Conservation (phyloP, 176 grass and related monocot genomes). For the Typha latifolia region DNA sequence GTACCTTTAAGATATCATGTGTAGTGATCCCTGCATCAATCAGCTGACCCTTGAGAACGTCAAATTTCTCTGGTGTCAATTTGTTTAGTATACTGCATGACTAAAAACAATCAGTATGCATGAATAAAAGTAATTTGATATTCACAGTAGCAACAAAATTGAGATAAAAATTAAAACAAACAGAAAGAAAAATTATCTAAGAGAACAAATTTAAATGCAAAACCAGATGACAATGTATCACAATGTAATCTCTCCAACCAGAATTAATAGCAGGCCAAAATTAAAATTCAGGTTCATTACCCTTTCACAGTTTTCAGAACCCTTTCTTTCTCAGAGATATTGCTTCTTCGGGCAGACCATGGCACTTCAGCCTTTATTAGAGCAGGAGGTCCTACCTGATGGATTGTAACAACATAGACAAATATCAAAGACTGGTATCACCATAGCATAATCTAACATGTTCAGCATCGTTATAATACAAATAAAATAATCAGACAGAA, state of each 20-base stretch:
- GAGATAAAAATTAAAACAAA: too few relatives aligned
- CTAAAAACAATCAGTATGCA: neutral
- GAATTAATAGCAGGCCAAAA: neutral
- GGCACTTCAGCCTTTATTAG: constrained; percentile 94
- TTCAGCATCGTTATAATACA: too few relatives aligned
- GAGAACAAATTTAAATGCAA: too few relatives aligned
- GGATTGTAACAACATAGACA: constrained; percentile 9
- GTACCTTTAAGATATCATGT: constrained; percentile 77
- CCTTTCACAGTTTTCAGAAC: constrained; percentile 97
- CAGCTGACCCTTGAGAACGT: constrained; percentile 80
- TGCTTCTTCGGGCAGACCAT: constrained; percentile 85
- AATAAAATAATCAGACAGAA: too few relatives aligned
- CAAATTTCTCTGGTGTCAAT: constrained; percentile 89
- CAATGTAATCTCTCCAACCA: too few relatives aligned
- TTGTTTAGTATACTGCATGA: constrained; percentile 75
- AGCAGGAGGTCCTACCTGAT: constrained; percentile 35
- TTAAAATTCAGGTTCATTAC: constrained; percentile 32
- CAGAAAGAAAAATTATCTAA: too few relatives aligned
- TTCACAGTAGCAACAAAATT: too few relatives aligned
- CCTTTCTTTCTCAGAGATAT: constrained; percentile 75
- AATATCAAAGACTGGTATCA: neutral
- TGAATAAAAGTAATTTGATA: neutral
- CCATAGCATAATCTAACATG: too few relatives aligned
- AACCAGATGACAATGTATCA: too few relatives aligned
- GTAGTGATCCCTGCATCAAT: constrained; percentile 77